Evolutionary conservation across 2,329 filamentous ascomycete species (phyloP).

Genomic region (Colletotrichum theobromicola): DNA sequence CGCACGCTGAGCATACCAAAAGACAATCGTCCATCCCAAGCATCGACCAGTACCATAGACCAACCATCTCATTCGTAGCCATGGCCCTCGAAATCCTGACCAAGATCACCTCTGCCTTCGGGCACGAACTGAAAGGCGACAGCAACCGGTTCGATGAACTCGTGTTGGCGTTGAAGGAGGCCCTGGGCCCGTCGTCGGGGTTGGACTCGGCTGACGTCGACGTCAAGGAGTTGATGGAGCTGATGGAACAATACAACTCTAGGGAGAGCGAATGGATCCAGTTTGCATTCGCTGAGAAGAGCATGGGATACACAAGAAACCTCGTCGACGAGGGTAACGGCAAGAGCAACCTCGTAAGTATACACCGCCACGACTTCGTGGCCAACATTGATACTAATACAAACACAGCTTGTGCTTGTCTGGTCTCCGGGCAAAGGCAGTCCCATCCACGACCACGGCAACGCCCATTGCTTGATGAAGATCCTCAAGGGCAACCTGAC

Average conservation of each 20-base stretch:
- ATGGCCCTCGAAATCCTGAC: conserved; percentile 42
- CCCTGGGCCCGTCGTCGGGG: conserved; percentile 81
- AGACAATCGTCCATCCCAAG: conserved; percentile 4
- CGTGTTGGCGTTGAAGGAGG: conserved; percentile 73
- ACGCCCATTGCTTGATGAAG: conserved; percentile 93
- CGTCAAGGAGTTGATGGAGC: conserved; percentile 68
- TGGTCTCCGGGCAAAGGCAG: conserved; percentile 87
- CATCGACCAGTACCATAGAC: background rate
- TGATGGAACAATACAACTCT: conserved; percentile 80
- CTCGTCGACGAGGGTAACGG: conserved; percentile 89
- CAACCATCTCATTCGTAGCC: conserved; percentile 1
- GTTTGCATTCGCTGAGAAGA: conserved; percentile 76
- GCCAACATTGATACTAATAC: conserved; percentile 27
- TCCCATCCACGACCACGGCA: conserved; percentile 87
- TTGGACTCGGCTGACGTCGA: conserved; percentile 84
- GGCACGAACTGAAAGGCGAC: conserved; percentile 6
- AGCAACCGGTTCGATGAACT: conserved; percentile 70
- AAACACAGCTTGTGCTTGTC: conserved; percentile 76
- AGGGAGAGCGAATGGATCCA: conserved; percentile 72
- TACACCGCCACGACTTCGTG: conserved; percentile 27
- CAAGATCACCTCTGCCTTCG: conserved; percentile 25
- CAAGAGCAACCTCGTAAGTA: conserved; percentile 73
- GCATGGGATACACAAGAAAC: conserved; percentile 81
- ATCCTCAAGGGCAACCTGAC: conserved; percentile 79
- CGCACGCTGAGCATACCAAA: conserved; percentile 7